These are phyloP conservation scores for Acorus gramineus DNA, from an alignment of 106 monocot species.

Conservation along the genomic window DNA sequence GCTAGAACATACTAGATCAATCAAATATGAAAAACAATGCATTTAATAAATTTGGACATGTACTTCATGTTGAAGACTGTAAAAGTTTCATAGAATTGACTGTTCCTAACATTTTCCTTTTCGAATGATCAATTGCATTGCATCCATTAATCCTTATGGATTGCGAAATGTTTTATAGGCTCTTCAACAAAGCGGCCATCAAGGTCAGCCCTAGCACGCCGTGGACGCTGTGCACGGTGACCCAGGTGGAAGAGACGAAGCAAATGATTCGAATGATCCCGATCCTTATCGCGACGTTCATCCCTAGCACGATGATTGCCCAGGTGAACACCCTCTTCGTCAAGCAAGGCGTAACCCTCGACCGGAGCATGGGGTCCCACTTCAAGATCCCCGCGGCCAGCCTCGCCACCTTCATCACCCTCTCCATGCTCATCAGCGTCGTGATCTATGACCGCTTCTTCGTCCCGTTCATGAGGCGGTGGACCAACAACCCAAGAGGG, in stretches of 20 bases:
- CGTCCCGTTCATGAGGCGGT: conserved; percentile 13
- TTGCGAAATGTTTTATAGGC: conserved; percentile 2
- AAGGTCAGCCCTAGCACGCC: conserved; percentile 16
- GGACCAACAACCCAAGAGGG: conserved; percentile 14
- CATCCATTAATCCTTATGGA: too few species aligned
- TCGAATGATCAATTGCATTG: too few species aligned
- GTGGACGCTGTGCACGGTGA: conserved; percentile 51
- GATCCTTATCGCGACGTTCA: conserved; percentile 29
- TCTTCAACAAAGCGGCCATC: conserved; percentile 50
- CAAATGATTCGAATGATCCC: conserved; percentile 55
- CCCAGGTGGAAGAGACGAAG: conserved; percentile 67
- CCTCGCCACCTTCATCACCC: conserved; percentile 12
- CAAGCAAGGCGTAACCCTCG: conserved; percentile 52
- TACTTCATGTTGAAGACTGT: too few species aligned
- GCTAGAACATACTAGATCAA: too few species aligned
- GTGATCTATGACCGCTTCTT: conserved; percentile 23
- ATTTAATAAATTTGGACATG: too few species aligned
- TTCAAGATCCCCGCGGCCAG: conserved; percentile 26
- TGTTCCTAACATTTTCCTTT: neutral
- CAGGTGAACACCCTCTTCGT: conserved; percentile 52
- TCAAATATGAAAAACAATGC: too few species aligned
- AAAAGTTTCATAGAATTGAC: too few species aligned
- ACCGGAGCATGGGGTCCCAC: conserved; percentile 19
- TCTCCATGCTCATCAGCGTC: conserved; percentile 23
- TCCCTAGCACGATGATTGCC: conserved; percentile 44